Percentiles rank a stretch among this genome's conserved stretches.
Conservation (phyloP, 2,329 filamentous ascomycete species). For the Fusarium tanahbumbuense region DNA sequence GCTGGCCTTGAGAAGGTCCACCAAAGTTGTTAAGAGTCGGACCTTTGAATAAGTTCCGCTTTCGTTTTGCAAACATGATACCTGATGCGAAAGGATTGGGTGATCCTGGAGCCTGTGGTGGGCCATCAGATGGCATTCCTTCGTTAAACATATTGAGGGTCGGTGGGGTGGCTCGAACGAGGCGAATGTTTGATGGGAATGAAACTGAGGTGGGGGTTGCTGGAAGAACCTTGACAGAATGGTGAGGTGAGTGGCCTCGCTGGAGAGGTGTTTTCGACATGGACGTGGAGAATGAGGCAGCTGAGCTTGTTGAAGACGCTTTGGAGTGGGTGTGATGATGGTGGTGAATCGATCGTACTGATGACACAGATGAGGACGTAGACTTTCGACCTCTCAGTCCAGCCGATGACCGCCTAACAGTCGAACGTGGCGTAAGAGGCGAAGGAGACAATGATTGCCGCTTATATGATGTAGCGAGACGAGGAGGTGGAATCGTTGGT, state of each 20-base stretch:
- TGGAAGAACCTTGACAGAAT: constrained; percentile 94
- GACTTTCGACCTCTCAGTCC: constrained; percentile 93
- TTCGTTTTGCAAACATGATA: constrained; percentile 83
- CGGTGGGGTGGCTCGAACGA: constrained; percentile 73
- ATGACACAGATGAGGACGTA: constrained; percentile 94
- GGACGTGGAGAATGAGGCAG: constrained; percentile 76
- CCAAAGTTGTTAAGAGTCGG: constrained; percentile 73
- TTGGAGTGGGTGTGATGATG: constrained; percentile 91
- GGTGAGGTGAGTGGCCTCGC: constrained; percentile 80
- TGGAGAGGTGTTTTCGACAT: constrained; percentile 75
- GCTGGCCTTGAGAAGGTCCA: constrained; percentile 49
- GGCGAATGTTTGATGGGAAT: constrained; percentile 87
- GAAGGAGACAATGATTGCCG: constrained; percentile 87
- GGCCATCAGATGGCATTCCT: constrained; percentile 60
- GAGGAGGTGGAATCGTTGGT: constrained; percentile 47
- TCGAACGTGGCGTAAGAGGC: constrained; percentile 88
- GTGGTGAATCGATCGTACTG: constrained; percentile 89
- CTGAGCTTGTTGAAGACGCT: constrained; percentile 90
- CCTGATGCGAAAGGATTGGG: constrained; percentile 70
- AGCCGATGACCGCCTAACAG: constrained; percentile 82
- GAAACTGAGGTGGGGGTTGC: constrained; percentile 80
- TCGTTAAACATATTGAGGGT: constrained; percentile 68
- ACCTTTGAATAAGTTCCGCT: constrained; percentile 84
- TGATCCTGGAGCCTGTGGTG: constrained; percentile 59
- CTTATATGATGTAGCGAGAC: constrained; percentile 62